These are phyloP conservation scores for Lentinula edodes DNA, from an alignment of 768 basidiomycete species.

Conservation along the genomic window DNA sequence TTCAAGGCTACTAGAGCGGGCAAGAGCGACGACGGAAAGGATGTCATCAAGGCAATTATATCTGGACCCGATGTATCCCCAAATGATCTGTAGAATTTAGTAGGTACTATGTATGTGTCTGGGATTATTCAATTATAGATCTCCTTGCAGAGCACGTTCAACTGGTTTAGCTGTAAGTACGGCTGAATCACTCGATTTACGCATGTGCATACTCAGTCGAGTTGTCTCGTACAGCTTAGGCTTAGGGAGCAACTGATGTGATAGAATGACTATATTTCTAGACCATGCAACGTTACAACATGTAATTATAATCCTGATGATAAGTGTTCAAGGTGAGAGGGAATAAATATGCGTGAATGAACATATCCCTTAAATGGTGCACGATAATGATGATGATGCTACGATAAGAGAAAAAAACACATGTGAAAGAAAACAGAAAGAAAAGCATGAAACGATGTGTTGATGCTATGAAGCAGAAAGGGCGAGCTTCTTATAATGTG, in stretches of 20 bases:
- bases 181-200: too few species aligned
- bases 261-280: background rate
- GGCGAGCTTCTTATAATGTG: slow-evolving; percentile 65
- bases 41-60: slow-evolving; percentile 86
- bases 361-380: background rate
- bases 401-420: slow-evolving; percentile 16
- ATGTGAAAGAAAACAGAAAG: background rate
- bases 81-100: slow-evolving; percentile 27
- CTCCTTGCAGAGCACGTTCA: too few species aligned
- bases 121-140: too few species aligned
- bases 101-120: too few species aligned
- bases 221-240: too few species aligned
- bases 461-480: slow-evolving; percentile 23
- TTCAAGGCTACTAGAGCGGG: slow-evolving; percentile 79
- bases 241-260: too few species aligned
- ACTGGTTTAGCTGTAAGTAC: too few species aligned
- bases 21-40: slow-evolving; percentile 81
- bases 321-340: background rate
- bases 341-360: background rate
- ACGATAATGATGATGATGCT: background rate
- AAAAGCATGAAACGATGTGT: background rate
- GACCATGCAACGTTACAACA: background rate
- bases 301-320: background rate
- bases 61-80: slow-evolving; percentile 65
- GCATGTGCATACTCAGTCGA: too few species aligned